Evolutionary conservation across 2,329 filamentous ascomycete genomes (phyloP), one percentile per base, ranked within the genome.

Genomic region (Cadophora sp.): DNA sequence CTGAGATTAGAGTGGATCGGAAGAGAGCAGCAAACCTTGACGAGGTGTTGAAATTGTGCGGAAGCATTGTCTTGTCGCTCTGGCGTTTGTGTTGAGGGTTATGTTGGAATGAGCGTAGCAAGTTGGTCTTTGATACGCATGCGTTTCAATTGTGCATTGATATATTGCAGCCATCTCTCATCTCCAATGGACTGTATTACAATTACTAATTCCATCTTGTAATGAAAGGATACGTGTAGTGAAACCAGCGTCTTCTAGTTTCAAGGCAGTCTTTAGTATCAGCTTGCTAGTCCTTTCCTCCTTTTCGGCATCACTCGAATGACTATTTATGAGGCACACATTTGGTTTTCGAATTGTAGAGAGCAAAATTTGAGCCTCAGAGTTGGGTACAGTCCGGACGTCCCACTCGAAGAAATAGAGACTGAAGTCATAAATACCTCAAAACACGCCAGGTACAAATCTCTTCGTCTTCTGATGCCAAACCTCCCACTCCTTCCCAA

Each of bases 391-490:
- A n/a, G n/a, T n/a, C n/a, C n/a, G n/a, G n/a, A n/a, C n/a, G n/a
- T n/a, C n/a, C n/a, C n/a, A 37, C 34, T 9, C 34, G 9, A 9
- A 11, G 14, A 37, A 11, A 8, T 37, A 9, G 34, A 12, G 34
- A 12, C 34, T 37, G 34, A 37, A 11, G 40, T 43, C 40, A 12
- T 1, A 2, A 19, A 6, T 43, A 19, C 8, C 29, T 68, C 27
- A 83, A 59, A 82, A 77, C 1, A 82, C 6, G 24, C 78, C 76
- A 0, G 85, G 85, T 51, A 87, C 76, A 55, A 86, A 84, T 37
- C 84, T 79, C 55, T 80, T 80, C 11, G 85, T 87, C 67, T 65
- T 75, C 3, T 71, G 68, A 77, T 86, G 80, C 83, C 85, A 86
- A 8, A 70, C 70, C 68, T 83, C 81, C 85, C 85, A 87, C 58